Base-by-base conservation (phyloP, 192 early-diverging fungal species). In the Lobosporangium transversale region DNA sequence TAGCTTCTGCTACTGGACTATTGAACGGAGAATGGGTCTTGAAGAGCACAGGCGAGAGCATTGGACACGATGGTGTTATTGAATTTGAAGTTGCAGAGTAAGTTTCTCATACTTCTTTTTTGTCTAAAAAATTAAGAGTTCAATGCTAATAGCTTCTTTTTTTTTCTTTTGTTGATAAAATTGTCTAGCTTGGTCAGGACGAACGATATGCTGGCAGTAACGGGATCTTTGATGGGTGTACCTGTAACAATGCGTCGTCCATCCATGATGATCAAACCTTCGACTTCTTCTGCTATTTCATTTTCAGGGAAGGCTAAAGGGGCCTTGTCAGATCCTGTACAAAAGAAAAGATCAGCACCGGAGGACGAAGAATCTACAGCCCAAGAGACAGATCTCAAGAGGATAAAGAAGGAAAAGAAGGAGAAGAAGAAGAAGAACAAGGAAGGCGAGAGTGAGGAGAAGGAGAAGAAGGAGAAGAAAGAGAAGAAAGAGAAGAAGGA, bases 171-270 rank as follows among this genome's bases (percentile, higher is more conserved):
- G 2, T 23, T 37, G 23, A 17, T 49, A 12, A 7, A 1, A 2
- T 59, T 24, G 4, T 53, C 47, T 54, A 94, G 93, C 36, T 83
- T 96, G 48, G 89, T 91, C 49, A 87, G 89, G 31, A 90, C 90
- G 47, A 94, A 92, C 79, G 90, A 93, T 32, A 91, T 96, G 66
- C 81, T 96, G 40, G 90, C 91, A 17, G 88, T 96, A 23, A 89
- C 89, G 43, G 94, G 94, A 48, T 90, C 93, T 3, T 67, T 95
- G 57, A 66, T 82, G 52, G 59, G 57, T 26, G 61, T 64, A 14
- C 68, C 76, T 8, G 69, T 70, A 42, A 74, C 53, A 30, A 33
- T 53, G 11, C 68, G 68, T 30, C 60, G 64, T n/a, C 35, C 83
- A 27, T 67, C 62, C 11, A 65, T 58, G 54, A 65, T 73, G 51